Base-by-base conservation (phyloP, 176 grass and related monocot genomes). In the Guadua angustifolia region DNA sequence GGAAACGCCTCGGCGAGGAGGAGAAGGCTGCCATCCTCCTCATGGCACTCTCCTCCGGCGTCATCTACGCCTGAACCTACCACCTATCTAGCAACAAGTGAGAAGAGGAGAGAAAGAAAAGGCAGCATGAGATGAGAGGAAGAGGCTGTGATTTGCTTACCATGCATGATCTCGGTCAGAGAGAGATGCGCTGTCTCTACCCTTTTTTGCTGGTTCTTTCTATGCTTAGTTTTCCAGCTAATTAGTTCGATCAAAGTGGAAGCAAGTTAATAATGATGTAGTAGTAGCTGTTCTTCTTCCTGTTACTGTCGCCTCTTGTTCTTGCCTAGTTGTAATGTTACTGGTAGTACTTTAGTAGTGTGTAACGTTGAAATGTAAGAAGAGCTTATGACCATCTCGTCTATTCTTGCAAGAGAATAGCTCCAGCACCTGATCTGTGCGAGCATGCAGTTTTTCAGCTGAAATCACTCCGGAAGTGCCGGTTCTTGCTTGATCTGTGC, bases 41-140 rank as follows among this genome's bases (percentile, higher is more conserved):
- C 65, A 99, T 99, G 93, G 89, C 96, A 6, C 88, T 99, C 44
- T 99, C 96, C 58, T 92, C 89, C 67, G 96, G 96, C 35, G 82
- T 91, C 83, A 88, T 92, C 76, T 91, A 94, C 75, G 92, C 81
- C 81, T 92, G 87, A 90, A 8, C 5, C 50, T 5, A 49, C 45
- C 11, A 32, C 70, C 44, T 50, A 73, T 44, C 43, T 35, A 47
- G 51, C 75, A 64, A 38, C 67, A 71, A n/a, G 29, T 39, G 51
- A 32, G 36, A 22, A 32, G 43, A 69, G 63, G 8, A 55, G 53
- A 9, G 13, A 58, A 65, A 66, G 7, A 6, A 1, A 21, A 49
- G 42, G n/a, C 22, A 61, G 42, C 55, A 43, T 77, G 69, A 73
- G 16, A 42, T 39, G 29, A 8, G 21, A 79, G 46, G 15, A 62